phyloP scores from a whole-genome alignment of 2,329 filamentous ascomycete species.

The Pyrenophora tritici-repentis region DNA sequence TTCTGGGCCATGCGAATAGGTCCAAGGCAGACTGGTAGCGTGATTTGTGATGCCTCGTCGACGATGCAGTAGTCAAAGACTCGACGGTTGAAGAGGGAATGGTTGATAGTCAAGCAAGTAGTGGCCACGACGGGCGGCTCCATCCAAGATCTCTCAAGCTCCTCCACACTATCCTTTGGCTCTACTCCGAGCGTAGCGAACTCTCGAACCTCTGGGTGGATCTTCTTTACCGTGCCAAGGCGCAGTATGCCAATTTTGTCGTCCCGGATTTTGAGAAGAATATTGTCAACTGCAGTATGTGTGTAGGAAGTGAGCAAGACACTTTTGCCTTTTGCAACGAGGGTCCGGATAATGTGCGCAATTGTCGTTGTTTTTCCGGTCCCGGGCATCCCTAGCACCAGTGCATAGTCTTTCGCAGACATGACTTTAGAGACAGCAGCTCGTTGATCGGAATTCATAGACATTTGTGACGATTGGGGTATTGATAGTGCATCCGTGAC shows the following conservation, averaged over 20 bases:
- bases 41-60: conserved; percentile 97
- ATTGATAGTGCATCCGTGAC: conserved; percentile 65
- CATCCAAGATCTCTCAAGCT: conserved; percentile 83
- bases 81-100: conserved; percentile 84
- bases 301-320: conserved; percentile 95
- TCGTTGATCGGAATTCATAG: conserved; percentile 85
- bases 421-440: conserved; percentile 92
- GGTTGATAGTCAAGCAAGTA: conserved; percentile 90
- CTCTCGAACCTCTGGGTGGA: conserved; percentile 83
- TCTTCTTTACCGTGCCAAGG: conserved; percentile 82
- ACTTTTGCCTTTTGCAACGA: conserved; percentile 87
- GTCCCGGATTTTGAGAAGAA: conserved; percentile 84
- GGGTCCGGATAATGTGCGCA: conserved; percentile 90
- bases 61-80: conserved; percentile 98
- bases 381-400: conserved; percentile 98
- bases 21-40: conserved; percentile 88
- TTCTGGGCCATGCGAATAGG: conserved; percentile 91
- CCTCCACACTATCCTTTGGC: conserved; percentile 76
- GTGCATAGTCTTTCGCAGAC: conserved; percentile 90
- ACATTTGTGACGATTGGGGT: conserved; percentile 59
- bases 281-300: conserved; percentile 97
- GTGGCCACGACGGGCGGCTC: conserved; percentile 89
- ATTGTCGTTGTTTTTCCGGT: conserved; percentile 99
- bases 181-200: conserved; percentile 81
- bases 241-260: conserved; percentile 80